phyloP scores from a whole-genome alignment of 768 basidiomycete genomes.

The Lactarius vividus region DNA sequence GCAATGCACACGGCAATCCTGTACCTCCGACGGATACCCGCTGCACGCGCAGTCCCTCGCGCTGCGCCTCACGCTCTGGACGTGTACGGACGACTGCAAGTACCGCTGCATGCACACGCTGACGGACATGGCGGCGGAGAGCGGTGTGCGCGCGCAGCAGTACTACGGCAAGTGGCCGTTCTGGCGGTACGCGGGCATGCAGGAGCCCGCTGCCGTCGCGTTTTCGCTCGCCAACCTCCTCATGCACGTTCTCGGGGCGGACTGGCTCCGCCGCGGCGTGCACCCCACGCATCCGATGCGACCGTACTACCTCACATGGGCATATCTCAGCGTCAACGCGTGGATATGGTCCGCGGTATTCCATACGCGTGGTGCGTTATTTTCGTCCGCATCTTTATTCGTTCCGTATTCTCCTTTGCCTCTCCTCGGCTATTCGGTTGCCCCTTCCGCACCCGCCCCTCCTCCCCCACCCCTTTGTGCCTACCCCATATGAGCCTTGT shows the following conservation, averaged over 20 bases:
- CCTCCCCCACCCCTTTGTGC: too few species aligned
- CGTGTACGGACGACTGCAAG: constrained; percentile 83
- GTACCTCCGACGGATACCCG: constrained; percentile 37
- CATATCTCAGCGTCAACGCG: constrained; percentile 74
- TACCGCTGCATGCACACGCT: constrained; percentile 85
- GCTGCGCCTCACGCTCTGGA: constrained; percentile 76
- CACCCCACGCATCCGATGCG: constrained; percentile 65
- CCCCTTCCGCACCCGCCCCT: neutral
- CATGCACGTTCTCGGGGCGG: constrained; percentile 64
- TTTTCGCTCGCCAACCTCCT: constrained; percentile 88
- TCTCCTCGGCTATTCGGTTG: neutral
- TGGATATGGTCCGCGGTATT: constrained; percentile 94
- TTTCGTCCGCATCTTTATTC: constrained; percentile 1
- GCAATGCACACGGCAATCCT: constrained; percentile 30
- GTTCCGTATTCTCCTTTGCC: neutral
- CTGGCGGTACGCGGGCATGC: constrained; percentile 81
- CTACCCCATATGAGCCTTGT: neutral
- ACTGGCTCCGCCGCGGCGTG: constrained; percentile 46
- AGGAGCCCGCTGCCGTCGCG: constrained; percentile 89
- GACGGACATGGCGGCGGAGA: constrained; percentile 52
- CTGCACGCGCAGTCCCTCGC: constrained; percentile 38
- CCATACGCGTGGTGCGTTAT: constrained; percentile 77
- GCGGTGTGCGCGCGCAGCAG: constrained; percentile 56
- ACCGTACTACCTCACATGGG: constrained; percentile 62
- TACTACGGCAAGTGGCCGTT: constrained; percentile 99